These are phyloP conservation scores for Cucumis hystrix DNA, from an alignment of 306 rosid species.

Conservation along the genomic window DNA sequence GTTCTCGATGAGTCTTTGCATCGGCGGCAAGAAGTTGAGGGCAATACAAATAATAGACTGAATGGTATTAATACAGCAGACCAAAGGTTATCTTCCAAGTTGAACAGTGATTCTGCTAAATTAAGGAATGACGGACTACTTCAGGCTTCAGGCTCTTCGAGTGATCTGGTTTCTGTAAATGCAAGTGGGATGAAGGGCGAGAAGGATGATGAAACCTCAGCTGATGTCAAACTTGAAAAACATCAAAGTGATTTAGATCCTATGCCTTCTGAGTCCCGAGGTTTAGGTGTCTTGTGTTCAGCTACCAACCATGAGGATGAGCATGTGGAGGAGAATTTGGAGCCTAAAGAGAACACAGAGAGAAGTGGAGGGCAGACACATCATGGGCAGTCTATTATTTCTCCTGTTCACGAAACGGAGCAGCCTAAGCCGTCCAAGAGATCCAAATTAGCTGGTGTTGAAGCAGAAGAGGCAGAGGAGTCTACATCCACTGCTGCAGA, in stretches of 20 bases:
- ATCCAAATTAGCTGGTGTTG: constrained; percentile 21
- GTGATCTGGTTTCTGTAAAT: constrained; percentile 22
- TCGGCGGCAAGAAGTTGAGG: constrained; percentile 20
- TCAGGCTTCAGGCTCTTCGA: constrained; percentile 15
- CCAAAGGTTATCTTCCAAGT: constrained; percentile 15
- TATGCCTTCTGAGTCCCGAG: constrained; percentile 13
- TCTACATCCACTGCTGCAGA: constrained; percentile 54
- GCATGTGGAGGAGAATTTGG: constrained; percentile 29
- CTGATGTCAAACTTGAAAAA: constrained; percentile 17
- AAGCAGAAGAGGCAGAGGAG: constrained; percentile 51
- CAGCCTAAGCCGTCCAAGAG: constrained; percentile 18
- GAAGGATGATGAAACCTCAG: constrained; percentile 15
- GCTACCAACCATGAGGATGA: constrained; percentile 18
- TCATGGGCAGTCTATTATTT: constrained; percentile 10
- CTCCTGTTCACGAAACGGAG: constrained; percentile 32
- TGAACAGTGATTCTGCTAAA: constrained; percentile 19
- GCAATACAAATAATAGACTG: constrained; percentile 10
- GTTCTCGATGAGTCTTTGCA: constrained; percentile 9
- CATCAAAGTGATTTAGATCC: constrained; percentile 12
- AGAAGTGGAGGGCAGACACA: constrained; percentile 16
- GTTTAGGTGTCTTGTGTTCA: constrained; percentile 16
- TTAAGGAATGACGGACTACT: constrained; percentile 15
- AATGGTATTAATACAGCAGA: constrained; percentile 13
- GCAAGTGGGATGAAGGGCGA: constrained; percentile 21
- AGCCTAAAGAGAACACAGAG: constrained; percentile 15